Evolutionary conservation across 176 grass and related monocot genomes (phyloP), one percentile per base, ranked within the genome.

Genomic region (Rhynchospora tenuis): DNA sequence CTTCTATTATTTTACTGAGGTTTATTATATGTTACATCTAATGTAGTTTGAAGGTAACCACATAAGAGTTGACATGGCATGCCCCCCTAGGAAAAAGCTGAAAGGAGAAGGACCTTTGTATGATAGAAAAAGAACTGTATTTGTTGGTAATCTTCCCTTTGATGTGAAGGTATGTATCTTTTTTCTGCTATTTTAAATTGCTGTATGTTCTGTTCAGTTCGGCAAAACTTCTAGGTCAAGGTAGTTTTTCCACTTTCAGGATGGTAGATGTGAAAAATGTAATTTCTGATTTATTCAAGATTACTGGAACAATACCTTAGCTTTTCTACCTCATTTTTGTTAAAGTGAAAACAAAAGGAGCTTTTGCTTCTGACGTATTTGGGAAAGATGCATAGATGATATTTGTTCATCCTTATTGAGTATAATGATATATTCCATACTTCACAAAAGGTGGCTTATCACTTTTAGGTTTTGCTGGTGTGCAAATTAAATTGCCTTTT

Each of bases 91-190:
- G 28, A 99, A 99, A 73, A 95, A 99, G 59, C 64, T 91, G 51
- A 89, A 55, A 92, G 92, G 91, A 81, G 93, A 90, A 83, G 88
- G 86, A 8, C 85, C 96, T 65, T 86, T 99, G 29, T 99, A 95
- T 90, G 96, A 99, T 69, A 89, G 91, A 88, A 99, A 99, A 73
- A 84, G 86, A 74, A 99, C 96, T 46, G 68, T 99, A 28, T 99
- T 99, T 88, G 91, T 99, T 56, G 96, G 96, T 48, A 99, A 95
- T 85, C 85, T 99, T 80, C 96, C 96, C 42, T 99, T 99, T 82
- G 96, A 95, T 86, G 88, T 99, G 45, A 99, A 93, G 89, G 96
- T 99, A 79, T 64, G 70, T 15, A 23, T 11, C 44, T 20, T 10
- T 17, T 45, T 71, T 71, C 17, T 71, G 67, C 38, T 71, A 71